Percentiles rank a stretch among this genome's conserved stretches.
Evolutionary conservation across 2,329 filamentous ascomycete species (phyloP).

Genomic region (Hypoxylon sp.): DNA sequence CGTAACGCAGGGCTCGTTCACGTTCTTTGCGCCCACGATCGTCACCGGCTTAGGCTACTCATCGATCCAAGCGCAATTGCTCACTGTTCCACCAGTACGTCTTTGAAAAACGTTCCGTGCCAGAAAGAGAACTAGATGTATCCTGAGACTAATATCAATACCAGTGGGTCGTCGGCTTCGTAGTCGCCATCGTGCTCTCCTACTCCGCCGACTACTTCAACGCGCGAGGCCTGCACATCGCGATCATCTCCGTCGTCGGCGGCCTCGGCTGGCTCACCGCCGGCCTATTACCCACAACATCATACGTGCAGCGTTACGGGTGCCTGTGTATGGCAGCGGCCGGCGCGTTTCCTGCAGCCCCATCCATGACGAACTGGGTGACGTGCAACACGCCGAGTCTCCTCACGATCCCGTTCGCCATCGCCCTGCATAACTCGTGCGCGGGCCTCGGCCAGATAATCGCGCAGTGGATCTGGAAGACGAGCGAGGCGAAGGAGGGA

Average conservation of each 20-base stretch:
- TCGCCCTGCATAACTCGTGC: slow-evolving; percentile 54
- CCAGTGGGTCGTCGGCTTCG: slow-evolving; percentile 47
- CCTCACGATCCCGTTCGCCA: slow-evolving; percentile 53
- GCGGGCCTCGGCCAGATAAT: slow-evolving; percentile 55
- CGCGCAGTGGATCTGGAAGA: slow-evolving; percentile 56
- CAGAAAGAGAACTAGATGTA: not conserved
- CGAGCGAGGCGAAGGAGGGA: slow-evolving; percentile 45
- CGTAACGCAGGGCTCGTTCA: slow-evolving; percentile 54
- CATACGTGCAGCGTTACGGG: slow-evolving; percentile 49
- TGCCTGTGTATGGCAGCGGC: slow-evolving; percentile 53
- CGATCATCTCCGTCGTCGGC: slow-evolving; percentile 46
- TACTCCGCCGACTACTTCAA: slow-evolving; percentile 45
- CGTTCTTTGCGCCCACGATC: slow-evolving; percentile 66
- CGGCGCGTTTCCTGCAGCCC: slow-evolving; percentile 53
- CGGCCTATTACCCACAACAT: slow-evolving; percentile 46
- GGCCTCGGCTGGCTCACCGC: slow-evolving; percentile 51
- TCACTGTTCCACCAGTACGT: slow-evolving; percentile 46
- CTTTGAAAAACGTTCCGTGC: not conserved
- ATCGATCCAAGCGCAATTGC: slow-evolving; percentile 46
- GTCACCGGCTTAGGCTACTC: slow-evolving; percentile 56
- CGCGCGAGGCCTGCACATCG: slow-evolving; percentile 44
- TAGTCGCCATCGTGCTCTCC: slow-evolving; percentile 42
- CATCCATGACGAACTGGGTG: slow-evolving; percentile 54
- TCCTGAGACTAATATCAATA: not conserved
- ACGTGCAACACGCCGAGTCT: slow-evolving; percentile 54